Evolutionary conservation across 1,284 basidiomycete genomes (phyloP).

Genomic region (Marasmius fiardii): DNA sequence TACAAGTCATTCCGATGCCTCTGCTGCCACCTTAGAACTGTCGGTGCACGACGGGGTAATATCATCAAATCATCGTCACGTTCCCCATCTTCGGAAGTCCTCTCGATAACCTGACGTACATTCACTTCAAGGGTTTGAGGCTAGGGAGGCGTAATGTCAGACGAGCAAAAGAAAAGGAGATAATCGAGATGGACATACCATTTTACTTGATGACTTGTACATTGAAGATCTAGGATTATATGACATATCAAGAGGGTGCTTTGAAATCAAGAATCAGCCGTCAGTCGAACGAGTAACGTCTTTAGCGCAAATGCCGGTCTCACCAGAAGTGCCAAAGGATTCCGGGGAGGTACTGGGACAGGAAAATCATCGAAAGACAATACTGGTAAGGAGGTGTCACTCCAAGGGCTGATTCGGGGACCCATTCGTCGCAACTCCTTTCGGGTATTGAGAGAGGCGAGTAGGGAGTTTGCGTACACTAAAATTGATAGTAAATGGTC

Average conservation of each 20-base stretch:
- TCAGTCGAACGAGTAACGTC: not conserved
- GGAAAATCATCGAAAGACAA: constrained; percentile 10
- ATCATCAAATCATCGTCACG: not conserved
- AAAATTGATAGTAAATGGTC: not conserved
- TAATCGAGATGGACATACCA: no score
- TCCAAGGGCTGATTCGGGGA: constrained; percentile 7
- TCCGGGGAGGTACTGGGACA: constrained; percentile 1
- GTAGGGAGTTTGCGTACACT: constrained; percentile 15
- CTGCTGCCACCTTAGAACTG: constrained; percentile 3
- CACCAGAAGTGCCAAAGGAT: constrained; percentile 2
- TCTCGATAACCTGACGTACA: constrained; percentile 1
- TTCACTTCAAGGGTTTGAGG: constrained; percentile 2
- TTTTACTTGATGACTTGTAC: not conserved
- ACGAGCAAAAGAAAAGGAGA: not conserved
- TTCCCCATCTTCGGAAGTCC: constrained; percentile 1
- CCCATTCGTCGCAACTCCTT: constrained; percentile 9
- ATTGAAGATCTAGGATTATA: not conserved
- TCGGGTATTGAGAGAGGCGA: constrained; percentile 12
- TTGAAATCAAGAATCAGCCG: no score
- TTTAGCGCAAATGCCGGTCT: not conserved
- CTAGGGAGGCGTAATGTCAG: not conserved
- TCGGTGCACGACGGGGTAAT: constrained; percentile 2
- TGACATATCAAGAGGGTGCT: not conserved
- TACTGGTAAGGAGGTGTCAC: constrained; percentile 5
- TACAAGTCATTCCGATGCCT: not conserved